Percentiles rank a stretch among this genome's conserved stretches.
phyloP scores from a whole-genome alignment of 2,329 filamentous ascomycete species.

The Colletotrichum acutatum region DNA sequence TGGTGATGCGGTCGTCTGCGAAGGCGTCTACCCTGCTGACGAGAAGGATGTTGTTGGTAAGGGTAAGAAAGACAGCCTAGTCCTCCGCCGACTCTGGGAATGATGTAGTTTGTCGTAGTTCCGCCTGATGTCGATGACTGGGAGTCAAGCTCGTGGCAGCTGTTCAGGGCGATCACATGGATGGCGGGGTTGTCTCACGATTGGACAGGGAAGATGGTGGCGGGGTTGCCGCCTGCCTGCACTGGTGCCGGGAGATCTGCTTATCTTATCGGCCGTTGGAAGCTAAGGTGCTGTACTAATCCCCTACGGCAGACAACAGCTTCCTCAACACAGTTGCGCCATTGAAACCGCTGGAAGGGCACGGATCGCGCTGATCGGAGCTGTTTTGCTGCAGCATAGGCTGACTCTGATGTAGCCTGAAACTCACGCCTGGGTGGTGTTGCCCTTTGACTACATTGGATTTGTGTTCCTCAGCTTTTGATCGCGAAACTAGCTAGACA shows the following conservation, averaged over 20 bases:
- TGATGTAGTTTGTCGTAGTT: conserved; percentile 28
- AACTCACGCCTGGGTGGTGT: not conserved
- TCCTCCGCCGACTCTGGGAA: conserved; percentile 11
- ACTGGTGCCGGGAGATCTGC: not conserved
- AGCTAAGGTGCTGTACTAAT: not conserved
- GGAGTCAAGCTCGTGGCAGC: conserved; percentile 34
- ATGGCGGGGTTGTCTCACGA: conserved; percentile 39
- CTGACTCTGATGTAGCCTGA: conserved; percentile 7
- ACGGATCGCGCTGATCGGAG: conserved; percentile 8
- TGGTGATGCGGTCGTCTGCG: not conserved
- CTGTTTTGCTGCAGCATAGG: not conserved
- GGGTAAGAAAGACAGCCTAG: not conserved
- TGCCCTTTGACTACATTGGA: not conserved
- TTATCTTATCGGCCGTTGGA: conserved; percentile 36
- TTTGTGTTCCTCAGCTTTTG: not conserved
- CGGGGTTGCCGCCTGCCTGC: conserved; percentile 26
- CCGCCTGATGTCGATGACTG: conserved; percentile 34
- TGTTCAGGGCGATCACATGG: conserved; percentile 37
- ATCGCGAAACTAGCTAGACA: not conserved
- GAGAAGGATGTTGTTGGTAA: not conserved
- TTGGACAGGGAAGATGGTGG: conserved; percentile 31
- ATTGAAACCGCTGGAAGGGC: not conserved
- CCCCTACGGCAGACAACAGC: not conserved
- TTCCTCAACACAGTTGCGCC: not conserved
- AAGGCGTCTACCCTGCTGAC: not conserved